phyloP scores from a whole-genome alignment of 2,329 filamentous ascomycete genomes.

The Monilinia fructigena region DNA sequence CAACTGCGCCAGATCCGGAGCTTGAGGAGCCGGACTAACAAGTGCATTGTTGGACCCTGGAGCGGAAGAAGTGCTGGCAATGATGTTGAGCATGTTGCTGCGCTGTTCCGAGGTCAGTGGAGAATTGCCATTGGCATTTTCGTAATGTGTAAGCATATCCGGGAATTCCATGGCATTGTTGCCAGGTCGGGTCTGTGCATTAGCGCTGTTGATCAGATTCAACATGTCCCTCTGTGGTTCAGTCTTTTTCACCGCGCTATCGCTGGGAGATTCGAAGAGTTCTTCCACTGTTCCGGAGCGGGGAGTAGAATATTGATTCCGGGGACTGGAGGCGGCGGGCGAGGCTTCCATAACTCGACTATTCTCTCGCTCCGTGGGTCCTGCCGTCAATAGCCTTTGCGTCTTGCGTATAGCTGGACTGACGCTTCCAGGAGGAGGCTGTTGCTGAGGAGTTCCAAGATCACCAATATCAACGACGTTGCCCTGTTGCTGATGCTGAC shows the following conservation, averaged over 20 bases:
- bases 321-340: slow-evolving; percentile 37
- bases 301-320: slow-evolving; percentile 35
- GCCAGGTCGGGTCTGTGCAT: slow-evolving; percentile 50
- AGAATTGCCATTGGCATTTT: slow-evolving; percentile 50
- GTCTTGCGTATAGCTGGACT: slow-evolving; percentile 36
- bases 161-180: slow-evolving; percentile 48
- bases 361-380: slow-evolving; percentile 27
- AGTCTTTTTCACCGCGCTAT: slow-evolving; percentile 52
- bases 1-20: slow-evolving; percentile 59
- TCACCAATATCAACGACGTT: slow-evolving; percentile 63
- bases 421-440: slow-evolving; percentile 29
- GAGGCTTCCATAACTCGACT: slow-evolving; percentile 25
- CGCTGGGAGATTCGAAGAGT: slow-evolving; percentile 52
- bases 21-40: slow-evolving; percentile 40
- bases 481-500: slow-evolving; percentile 50
- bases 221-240: slow-evolving; percentile 63
- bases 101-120: slow-evolving; percentile 59
- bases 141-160: slow-evolving; percentile 46
- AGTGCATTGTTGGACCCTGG: slow-evolving; percentile 36
- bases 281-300: slow-evolving; percentile 60
- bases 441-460: slow-evolving; percentile 42
- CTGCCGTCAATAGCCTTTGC: slow-evolving; percentile 40
- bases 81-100: slow-evolving; percentile 58
- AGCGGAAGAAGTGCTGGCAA: slow-evolving; percentile 45
- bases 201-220: slow-evolving; percentile 64